Percentiles rank a stretch among this genome's conserved stretches.
Conservation (phyloP, 2,329 filamentous ascomycete genomes). For the Colletotrichum salicis region DNA sequence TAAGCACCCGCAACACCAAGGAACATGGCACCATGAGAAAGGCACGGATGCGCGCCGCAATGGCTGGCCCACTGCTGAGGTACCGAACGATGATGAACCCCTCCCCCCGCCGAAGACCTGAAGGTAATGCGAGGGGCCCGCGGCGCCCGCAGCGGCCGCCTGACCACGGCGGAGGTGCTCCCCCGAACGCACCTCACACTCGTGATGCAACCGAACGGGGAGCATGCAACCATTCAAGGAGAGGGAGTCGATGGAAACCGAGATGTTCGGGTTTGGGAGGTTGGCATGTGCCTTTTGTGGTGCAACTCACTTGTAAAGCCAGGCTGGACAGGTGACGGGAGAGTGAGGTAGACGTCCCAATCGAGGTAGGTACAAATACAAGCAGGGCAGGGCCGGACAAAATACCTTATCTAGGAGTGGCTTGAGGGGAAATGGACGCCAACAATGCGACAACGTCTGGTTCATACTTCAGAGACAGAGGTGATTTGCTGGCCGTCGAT, state of each 20-base stretch:
- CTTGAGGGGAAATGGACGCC: not conserved
- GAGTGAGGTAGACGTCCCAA: not conserved
- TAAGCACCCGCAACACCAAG: not conserved
- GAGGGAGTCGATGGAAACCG: not conserved
- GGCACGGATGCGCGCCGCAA: conserved; percentile 8
- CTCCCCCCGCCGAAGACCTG: not conserved
- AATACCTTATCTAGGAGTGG: conserved; percentile 1
- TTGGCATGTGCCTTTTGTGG: not conserved
- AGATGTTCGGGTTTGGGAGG: not conserved
- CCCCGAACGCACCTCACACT: not conserved
- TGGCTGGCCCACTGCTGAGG: not conserved
- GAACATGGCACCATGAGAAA: not conserved
- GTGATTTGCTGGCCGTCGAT: not conserved
- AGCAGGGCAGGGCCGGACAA: not conserved
- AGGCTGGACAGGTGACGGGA: not conserved
- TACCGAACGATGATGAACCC: not conserved
- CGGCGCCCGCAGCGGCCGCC: conserved; percentile 3
- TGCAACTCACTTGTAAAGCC: not conserved
- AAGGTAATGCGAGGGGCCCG: conserved; percentile 9
- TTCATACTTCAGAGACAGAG: no score
- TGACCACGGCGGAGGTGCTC: not conserved
- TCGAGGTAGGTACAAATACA: not conserved
- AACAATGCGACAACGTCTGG: not conserved
- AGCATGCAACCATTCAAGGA: not conserved
- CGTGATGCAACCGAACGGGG: not conserved